Evolutionary conservation across 768 basidiomycete species (phyloP), one percentile per base, ranked within the genome.

Genomic region (Suillus decipiens): DNA sequence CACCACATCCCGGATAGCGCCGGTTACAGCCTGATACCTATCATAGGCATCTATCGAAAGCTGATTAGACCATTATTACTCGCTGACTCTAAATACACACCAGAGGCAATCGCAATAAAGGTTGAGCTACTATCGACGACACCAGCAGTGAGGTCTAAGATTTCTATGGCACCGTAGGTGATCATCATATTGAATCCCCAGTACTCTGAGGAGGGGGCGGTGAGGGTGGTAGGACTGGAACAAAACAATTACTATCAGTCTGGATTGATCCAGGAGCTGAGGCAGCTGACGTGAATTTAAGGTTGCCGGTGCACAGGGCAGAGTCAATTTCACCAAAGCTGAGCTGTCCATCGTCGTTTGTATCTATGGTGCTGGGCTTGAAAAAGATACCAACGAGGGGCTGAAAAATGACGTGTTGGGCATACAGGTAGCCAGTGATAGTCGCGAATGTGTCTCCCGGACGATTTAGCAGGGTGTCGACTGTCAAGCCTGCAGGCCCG

Each of bases 51-150:
- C 73, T 71, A 33, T 15, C 34, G 19, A 7, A 34, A 8, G 54
- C 1, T 10, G 48, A 1, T 67, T 37, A 69, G 64, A 14, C 33
- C 5, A 34, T n/a, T 17, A n/a, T n/a, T 4, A 17, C 51, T n/a
- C 19, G 5, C 19, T n/a, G 33, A 53, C 14, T 53, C 34, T 31
- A 17, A 59, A 15, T 22, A 66, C 72, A 68, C 47, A 73, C 73
- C 76, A 22, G 80, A 74, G 24, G 83, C 80, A 53, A 85, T 65
- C 48, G 82, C 75, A 57, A 85, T 71, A 64, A 85, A 73, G 19
- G 84, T 85, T 15, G 83, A 85, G 15, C 82, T 84, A n/a, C 85
- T 86, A 67, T 87, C 86, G 50, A 88, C 83, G 63, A 88, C 84
- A 63, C 86, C 87, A 42, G 84, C 80, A 43, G 79, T 81, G 57